A percentile compares a stretch with the other conserved stretches of the same genome.
Conservation (phyloP, 331 rosid species). For the Rhamnella rubrinervis region DNA sequence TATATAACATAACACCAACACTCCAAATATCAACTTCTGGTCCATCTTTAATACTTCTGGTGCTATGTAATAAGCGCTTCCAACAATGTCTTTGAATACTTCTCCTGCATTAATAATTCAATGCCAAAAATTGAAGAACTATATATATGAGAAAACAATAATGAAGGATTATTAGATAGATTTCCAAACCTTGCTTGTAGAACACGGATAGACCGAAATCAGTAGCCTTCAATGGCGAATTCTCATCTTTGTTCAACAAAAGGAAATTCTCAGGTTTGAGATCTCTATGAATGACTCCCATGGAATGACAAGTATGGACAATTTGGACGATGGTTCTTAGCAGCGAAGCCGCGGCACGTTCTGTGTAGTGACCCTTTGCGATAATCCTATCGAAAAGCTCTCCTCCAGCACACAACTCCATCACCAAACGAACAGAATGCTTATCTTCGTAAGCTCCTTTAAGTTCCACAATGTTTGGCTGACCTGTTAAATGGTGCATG, state of each 20-base stretch:
- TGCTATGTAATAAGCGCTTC: slow-evolving; percentile 94
- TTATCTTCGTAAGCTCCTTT: slow-evolving; percentile 92
- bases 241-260: slow-evolving; percentile 64
- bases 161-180: not conserved
- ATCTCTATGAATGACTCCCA: slow-evolving; percentile 97
- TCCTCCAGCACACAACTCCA: slow-evolving; percentile 98
- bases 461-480: slow-evolving; percentile 82
- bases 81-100: slow-evolving; percentile 77
- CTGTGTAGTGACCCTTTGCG: slow-evolving; percentile 93
- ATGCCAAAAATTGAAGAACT: not conserved
- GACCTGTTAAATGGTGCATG: slow-evolving; percentile 90
- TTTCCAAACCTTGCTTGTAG: slow-evolving; percentile 78
- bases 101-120: slow-evolving; percentile 51
- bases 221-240: slow-evolving; percentile 91
- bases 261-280: slow-evolving; percentile 99
- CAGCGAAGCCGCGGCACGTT: slow-evolving; percentile 84
- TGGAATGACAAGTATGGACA: slow-evolving; percentile 88
- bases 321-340: slow-evolving; percentile 82
- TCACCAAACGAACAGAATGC: slow-evolving; percentile 82
- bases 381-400: slow-evolving; percentile 93
- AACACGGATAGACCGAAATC: slow-evolving; percentile 93
- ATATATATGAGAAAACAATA: not conserved
- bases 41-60: slow-evolving; percentile 92
- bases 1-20: slow-evolving; percentile 89
- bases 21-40: slow-evolving; percentile 99